Evolutionary conservation across 345 rosid genomes (phyloP), one percentile per base, ranked within the genome.

Genomic region (Combretum micranthum): DNA sequence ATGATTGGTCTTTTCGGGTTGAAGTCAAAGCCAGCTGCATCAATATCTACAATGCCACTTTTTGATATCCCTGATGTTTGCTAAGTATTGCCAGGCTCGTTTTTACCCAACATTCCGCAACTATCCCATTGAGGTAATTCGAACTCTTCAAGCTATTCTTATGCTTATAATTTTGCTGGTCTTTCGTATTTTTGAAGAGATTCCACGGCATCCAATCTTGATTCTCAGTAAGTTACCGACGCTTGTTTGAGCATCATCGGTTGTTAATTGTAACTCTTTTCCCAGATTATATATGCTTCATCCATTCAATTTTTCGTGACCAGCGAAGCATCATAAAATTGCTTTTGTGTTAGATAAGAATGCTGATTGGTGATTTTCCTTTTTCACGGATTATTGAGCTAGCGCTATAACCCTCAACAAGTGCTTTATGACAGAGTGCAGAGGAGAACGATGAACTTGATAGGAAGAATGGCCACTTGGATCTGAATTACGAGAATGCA

Each of bases 1-100:
- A 88, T 86, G 96, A 83, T 92, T 44, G 96, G 98, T 44, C 83
- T 86, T 56, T 92, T 92, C 23, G 87, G 96, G 15, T 80, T 92
- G 56, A 92, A 92, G 76, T 78, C 88, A n/a, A 92, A 86, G 66
- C 93, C 98, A 10, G 75, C 83, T 50, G 93, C 95, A 62, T 77
- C 96, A 42, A 72, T 88, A 42, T 82, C 90, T 60, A 72, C 96
- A 18, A 54, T 92, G 53, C 96, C 92, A 23, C 87, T 92, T 43
- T 50, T 17, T 84, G 65, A 65, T 86, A 61, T 84, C 96, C 37
- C 57, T 86, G 50, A 58, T 76, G 68, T 92, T 86, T 82, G 82
- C 88, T 12, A 92, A 85, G 65, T 88, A 92, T 77, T 92, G 95
- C 83, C 86, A 86, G 81, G 77, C 75, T 62, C 86, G 87, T 3